Base-by-base conservation (phyloP, 257 asterid genomes). In the Rubia yunnanensis region DNA sequence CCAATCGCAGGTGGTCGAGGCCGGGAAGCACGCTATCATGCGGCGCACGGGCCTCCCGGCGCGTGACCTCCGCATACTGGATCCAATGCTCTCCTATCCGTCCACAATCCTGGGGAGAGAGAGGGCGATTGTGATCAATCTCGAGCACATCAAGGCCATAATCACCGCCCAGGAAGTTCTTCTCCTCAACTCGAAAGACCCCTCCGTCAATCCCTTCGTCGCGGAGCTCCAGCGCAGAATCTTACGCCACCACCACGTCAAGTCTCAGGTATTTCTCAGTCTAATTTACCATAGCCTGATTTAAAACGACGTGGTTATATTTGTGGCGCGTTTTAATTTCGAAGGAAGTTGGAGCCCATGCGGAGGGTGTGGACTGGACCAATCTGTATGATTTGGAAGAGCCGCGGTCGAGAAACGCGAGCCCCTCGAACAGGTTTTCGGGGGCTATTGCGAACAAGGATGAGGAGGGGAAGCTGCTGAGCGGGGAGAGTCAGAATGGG, bases 1-100 rank as follows among this genome's bases (percentile, higher is more conserved):
- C 23, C 89, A 88, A 66, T 83, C 88, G 5, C 92, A 88, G 66
- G 86, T 83, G 10, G 88, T 80, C 60, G 98, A 90, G 84, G 97
- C 72, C 39, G 99, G 99, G 1, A 94, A 94, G 67, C 97, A 94
- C 70, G 89, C 95, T 28, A 90, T 94, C 79, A 90, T 94, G 96
- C 77, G 89, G 60, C 94, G 92, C 32, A 94, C 99, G 46, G 99
- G 99, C 2, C 86, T 94, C 6, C 97, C 99, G 41, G 98, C 95
- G 22, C 96, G 97, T 9, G 99, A 94, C 80, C 90, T 94, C 53
- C 83, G 99, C 13, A 94, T 94, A 17, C 85, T 94, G 9, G 99
- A 94, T 64, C 97, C 99, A 10, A 80, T 86, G 0, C 67, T 94
- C 39, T 90, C 97, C 22, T 94, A 90, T 38, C 99, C 97, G 0